These are phyloP conservation scores for Diaporthe ampelina DNA, from an alignment of 2,329 filamentous ascomycete genomes.

Conservation along the genomic window DNA sequence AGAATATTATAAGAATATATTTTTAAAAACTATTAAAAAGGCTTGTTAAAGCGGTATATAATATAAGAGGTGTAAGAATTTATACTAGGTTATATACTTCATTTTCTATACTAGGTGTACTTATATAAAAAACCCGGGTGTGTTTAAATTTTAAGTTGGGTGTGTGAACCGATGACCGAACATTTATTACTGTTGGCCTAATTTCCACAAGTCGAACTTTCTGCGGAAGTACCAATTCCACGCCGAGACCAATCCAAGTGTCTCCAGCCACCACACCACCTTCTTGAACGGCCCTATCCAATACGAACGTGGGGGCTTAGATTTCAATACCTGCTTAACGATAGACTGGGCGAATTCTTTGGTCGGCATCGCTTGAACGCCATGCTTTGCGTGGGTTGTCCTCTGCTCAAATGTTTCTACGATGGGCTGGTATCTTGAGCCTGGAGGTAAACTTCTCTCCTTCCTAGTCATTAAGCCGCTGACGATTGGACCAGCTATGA, in stretches of 20 bases:
- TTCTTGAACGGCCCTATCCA: conserved; percentile 8
- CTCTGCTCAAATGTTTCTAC: not conserved
- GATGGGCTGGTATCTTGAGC: not conserved
- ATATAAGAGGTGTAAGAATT: no score
- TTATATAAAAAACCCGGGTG: no score
- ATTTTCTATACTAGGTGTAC: no score
- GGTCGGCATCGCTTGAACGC: not conserved
- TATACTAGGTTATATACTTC: no score
- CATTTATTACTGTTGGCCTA: not conserved
- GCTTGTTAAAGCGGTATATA: no score
- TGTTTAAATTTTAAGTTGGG: no score
- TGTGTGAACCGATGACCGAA: no score
- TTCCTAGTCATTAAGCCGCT: conserved; percentile 10
- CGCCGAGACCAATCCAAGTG: conserved; percentile 3
- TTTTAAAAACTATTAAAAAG: no score
- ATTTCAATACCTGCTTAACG: conserved; percentile 3
- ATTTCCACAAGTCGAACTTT: conserved; percentile 1
- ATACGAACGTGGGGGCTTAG: conserved; percentile 4
- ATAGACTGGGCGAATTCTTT: conserved; percentile 8
- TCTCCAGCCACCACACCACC: not conserved
- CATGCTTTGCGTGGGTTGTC: conserved; percentile 9
- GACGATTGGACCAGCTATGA: conserved; percentile 8
- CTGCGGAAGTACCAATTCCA: conserved; percentile 13
- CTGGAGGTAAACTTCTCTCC: not conserved
- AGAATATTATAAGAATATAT: no score